Base-by-base conservation (phyloP, 176 grass and related monocot species). In the Thalia dealbata region DNA sequence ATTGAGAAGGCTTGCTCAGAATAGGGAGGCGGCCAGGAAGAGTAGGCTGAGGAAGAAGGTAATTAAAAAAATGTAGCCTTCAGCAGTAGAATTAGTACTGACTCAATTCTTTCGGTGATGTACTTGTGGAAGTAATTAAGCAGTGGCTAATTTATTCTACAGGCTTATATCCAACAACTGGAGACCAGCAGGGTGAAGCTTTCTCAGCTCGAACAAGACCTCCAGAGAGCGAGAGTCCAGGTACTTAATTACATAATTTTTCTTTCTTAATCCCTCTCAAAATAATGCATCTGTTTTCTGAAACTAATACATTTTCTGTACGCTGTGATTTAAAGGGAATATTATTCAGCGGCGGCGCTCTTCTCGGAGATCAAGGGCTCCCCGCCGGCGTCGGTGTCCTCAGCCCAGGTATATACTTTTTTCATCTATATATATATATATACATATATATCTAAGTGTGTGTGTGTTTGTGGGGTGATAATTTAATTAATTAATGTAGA, bases 11-110 rank as follows among this genome's bases (percentile, higher is more conserved):
- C 92, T 96, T 75, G 92, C 89, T 32, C 92, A 96, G 75, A 96
- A 96, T 80, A 87, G 92, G 85, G 92, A 96, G 74, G 92, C 92
- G 44, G 92, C 92, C 7, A 89, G 86, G 72, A 96, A 96, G 78
- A 96, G 92, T 54, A 87, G 92, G 86, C 68, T 96, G 50, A 86
- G 92, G 58, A 96, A 91, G 84, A 96, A 96, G 92, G 92, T 96
- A 18, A 81, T 73, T 51, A 69, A 32, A 86, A 78, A 70, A n/a
- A n/a, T n/a, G n/a, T n/a, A n/a, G n/a, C n/a, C n/a, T n/a, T n/a
- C n/a, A n/a, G n/a, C n/a, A n/a, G n/a, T n/a, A n/a, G n/a, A n/a
- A n/a, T n/a, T n/a, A n/a, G n/a, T n/a, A n/a, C n/a, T n/a, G n/a
- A n/a, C n/a, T n/a, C n/a, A n/a, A n/a, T n/a, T n/a, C n/a, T n/a